Evolutionary conservation across 2,329 filamentous ascomycete species (phyloP), one percentile per base, ranked within the genome.

Genomic region (Dothiorella sarmentorum): DNA sequence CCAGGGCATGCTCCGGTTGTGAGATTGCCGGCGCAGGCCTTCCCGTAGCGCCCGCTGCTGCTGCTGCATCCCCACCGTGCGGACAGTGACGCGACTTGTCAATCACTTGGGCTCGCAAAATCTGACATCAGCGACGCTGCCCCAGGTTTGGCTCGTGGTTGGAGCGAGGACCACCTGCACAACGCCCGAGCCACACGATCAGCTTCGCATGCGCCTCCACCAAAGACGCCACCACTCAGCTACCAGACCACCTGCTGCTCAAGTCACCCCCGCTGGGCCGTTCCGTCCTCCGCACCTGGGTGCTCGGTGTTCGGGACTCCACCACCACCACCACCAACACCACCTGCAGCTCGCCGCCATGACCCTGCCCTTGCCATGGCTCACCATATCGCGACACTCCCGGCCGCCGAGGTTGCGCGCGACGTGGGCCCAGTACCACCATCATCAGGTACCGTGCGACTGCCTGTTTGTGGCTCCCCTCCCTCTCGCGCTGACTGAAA

Each of bases 401-500:
- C 18, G 26, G 7, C n/a, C n/a, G n/a, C n/a, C n/a, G n/a, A n/a
- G n/a, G n/a, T n/a, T n/a, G n/a, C n/a, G n/a, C n/a, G n/a, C n/a
- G n/a, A n/a, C n/a, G n/a, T n/a, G n/a, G n/a, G n/a, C n/a, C n/a
- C n/a, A n/a, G n/a, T n/a, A n/a, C n/a, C 33, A 38, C 26, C 26
- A 33, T 33, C 31, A 33, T 56, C 52, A 56, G 52, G 52, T 7
- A 56, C 52, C 15, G 52, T 56, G 52, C 52, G 29, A 56, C 40
- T 9, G 52, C 17, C 11, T 3, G 26, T n/a, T n/a, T 22, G 38
- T 35, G 35, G 35, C 51, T 42, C 26, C 51, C 26, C 51, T 55
- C 35, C 33, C n/a, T 55, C 24, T 42, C 22, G 35, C 51, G 37
- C 52, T 44, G 38, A 43, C 52, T 33, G 52, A 38, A 22, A 29